A percentile compares a stretch with the other conserved stretches of the same genome.
These are phyloP conservation scores for Thermoascus crustaceus DNA, from an alignment of 2,329 filamentous ascomycete genomes.

Conservation along the genomic window DNA sequence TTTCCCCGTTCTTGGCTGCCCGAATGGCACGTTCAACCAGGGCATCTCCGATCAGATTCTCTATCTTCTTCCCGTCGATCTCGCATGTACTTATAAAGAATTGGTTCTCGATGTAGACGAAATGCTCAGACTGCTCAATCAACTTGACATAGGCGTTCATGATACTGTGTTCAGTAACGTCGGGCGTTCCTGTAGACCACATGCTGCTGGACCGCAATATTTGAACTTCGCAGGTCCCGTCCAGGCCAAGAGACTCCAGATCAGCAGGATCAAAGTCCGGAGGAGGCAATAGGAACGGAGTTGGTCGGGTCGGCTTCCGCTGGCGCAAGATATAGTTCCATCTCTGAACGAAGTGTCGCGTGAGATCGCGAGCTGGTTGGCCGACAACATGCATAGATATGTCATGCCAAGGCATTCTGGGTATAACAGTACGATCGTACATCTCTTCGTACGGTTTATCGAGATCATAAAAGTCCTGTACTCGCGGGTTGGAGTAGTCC, in stretches of 20 bases:
- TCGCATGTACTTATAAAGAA: constrained; percentile 95
- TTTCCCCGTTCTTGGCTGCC: constrained; percentile 72
- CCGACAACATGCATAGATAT: constrained; percentile 97
- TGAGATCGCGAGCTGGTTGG: constrained; percentile 87
- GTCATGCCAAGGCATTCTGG: constrained; percentile 98
- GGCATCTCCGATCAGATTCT: constrained; percentile 90
- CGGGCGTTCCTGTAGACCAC: constrained; percentile 83
- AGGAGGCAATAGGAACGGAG: constrained; percentile 85
- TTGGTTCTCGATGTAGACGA: constrained; percentile 98
- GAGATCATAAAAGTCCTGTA: constrained; percentile 88
- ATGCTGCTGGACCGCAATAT: constrained; percentile 82
- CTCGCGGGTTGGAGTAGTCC: constrained; percentile 93
- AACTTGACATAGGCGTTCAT: constrained; percentile 91
- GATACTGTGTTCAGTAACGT: constrained; percentile 85
- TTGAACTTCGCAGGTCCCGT: constrained; percentile 93
- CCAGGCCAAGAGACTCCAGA: constrained; percentile 76
- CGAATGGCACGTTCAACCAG: constrained; percentile 84
- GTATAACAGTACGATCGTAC: constrained; percentile 84
- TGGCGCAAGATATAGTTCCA: constrained; percentile 97
- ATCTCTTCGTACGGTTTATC: constrained; percentile 97
- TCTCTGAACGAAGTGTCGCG: constrained; percentile 90
- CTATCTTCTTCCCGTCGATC: constrained; percentile 76
- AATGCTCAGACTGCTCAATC: constrained; percentile 92
- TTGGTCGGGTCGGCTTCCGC: constrained; percentile 84
- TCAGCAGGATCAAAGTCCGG: constrained; percentile 85